A percentile compares a stretch with the other conserved stretches of the same genome.
Evolutionary conservation across 352 stramenopile species (phyloP).

Genomic region (Phytophthora fragariae): DNA sequence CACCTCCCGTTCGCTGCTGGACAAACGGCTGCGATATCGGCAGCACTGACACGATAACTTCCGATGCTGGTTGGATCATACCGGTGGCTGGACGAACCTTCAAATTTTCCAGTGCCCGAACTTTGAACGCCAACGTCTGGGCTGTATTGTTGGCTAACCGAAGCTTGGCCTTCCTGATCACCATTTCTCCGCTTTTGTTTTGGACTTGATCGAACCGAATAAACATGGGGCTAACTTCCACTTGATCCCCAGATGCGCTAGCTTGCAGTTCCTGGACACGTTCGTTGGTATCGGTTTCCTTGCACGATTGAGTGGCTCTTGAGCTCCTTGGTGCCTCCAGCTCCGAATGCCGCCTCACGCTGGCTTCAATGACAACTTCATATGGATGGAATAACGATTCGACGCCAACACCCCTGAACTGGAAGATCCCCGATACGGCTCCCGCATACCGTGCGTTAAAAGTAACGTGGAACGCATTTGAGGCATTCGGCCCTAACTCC

Average conservation of each 20-base stretch:
- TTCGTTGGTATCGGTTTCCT: slow-evolving; percentile 10
- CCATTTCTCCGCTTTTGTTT: slow-evolving; percentile 33
- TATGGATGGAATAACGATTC: slow-evolving; percentile 75
- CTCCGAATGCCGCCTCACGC: slow-evolving; percentile 55
- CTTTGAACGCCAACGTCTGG: slow-evolving; percentile 55
- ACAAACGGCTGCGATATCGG: slow-evolving; percentile 65
- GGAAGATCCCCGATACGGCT: slow-evolving; percentile 84
- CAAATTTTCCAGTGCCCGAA: slow-evolving; percentile 68
- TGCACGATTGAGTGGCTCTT: neutral
- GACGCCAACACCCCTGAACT: slow-evolving; percentile 79
- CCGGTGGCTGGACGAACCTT: slow-evolving; percentile 51
- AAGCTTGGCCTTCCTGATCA: slow-evolving; percentile 42
- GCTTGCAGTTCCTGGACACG: slow-evolving; percentile 59
- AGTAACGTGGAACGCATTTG: slow-evolving; percentile 72
- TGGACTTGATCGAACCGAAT: slow-evolving; percentile 56
- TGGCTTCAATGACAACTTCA: slow-evolving; percentile 87
- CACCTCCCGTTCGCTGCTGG: slow-evolving; percentile 18
- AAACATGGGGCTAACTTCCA: slow-evolving; percentile 70
- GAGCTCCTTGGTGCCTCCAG: slow-evolving; percentile 29
- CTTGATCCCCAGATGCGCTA: slow-evolving; percentile 50
- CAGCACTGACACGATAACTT: slow-evolving; percentile 53
- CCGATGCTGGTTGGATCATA: slow-evolving; percentile 53
- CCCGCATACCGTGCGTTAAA: slow-evolving; percentile 67
- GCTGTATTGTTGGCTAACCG: slow-evolving; percentile 69
- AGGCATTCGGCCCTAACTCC: slow-evolving; percentile 67